These are phyloP conservation scores for Cenchrus fungigraminus DNA, from an alignment of 176 grass and related monocot genomes.

Conservation along the genomic window DNA sequence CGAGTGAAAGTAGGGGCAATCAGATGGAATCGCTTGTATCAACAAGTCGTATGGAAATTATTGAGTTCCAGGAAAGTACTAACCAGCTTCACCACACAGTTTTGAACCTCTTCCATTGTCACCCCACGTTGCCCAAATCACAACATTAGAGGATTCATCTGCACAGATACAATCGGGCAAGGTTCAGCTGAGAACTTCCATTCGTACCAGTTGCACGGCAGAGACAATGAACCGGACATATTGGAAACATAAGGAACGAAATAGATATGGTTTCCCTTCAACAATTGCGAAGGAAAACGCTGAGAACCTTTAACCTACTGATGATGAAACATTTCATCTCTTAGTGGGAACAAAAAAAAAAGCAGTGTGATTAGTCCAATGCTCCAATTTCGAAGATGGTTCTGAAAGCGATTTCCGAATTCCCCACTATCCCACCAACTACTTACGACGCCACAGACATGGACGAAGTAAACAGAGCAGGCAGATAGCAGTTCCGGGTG, in stretches of 20 bases:
- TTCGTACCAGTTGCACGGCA: not conserved
- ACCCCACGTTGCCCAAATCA: not conserved
- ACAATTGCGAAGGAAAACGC: too few relatives aligned
- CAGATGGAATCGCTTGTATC: slow-evolving; percentile 4
- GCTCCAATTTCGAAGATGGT: not conserved
- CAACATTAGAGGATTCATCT: not conserved
- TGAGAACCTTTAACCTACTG: too few relatives aligned
- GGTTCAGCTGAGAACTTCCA: slow-evolving; percentile 1
- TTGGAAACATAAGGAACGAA: not conserved
- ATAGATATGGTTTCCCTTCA: not conserved
- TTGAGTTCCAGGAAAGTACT: slow-evolving; percentile 25
- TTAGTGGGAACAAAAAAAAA: too few relatives aligned
- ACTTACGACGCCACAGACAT: not conserved
- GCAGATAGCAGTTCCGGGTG: not conserved
- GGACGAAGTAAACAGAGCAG: not conserved
- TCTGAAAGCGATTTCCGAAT: not conserved
- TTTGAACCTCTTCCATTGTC: slow-evolving; percentile 52
- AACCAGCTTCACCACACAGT: slow-evolving; percentile 70
- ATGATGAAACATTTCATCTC: too few relatives aligned
- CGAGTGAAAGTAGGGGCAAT: slow-evolving; percentile 12
- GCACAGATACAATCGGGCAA: not conserved
- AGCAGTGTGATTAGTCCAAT: not conserved
- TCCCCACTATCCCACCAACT: not conserved
- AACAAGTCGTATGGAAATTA: not conserved
- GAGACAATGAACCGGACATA: not conserved